Evolutionary conservation across 2,329 filamentous ascomycete species (phyloP).

Genomic region (Verticillium dahliae): DNA sequence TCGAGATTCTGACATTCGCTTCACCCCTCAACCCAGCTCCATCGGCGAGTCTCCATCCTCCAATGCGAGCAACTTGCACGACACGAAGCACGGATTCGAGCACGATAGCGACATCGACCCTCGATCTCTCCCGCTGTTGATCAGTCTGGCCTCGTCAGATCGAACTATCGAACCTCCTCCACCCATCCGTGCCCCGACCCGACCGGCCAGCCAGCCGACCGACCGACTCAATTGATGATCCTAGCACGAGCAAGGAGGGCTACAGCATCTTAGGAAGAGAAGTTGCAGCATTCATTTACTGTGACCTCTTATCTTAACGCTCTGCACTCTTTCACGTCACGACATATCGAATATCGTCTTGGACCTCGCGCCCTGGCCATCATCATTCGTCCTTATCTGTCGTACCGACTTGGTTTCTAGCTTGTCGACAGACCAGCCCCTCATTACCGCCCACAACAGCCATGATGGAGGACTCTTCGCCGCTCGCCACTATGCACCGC

Average conservation of each 20-base stretch:
- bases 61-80: slow-evolving; percentile 1
- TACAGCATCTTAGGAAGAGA: slow-evolving; percentile 8
- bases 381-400: slow-evolving; percentile 1
- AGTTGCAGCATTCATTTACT: slow-evolving; percentile 27
- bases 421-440: slow-evolving; percentile 1
- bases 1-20: not conserved
- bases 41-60: not conserved
- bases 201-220: not conserved
- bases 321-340: slow-evolving; percentile 13
- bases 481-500: slow-evolving; percentile 87
- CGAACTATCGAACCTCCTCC: not conserved
- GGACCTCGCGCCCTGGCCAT: slow-evolving; percentile 2
- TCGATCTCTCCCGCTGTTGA: not conserved
- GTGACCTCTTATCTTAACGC: slow-evolving; percentile 12
- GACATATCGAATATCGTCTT: slow-evolving; percentile 19
- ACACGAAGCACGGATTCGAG: not conserved
- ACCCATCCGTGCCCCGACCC: not conserved
- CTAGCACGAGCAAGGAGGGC: not conserved
- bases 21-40: not conserved
- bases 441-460: slow-evolving; percentile 3
- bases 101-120: not conserved
- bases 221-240: not conserved
- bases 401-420: slow-evolving; percentile 2
- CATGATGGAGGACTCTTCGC: slow-evolving; percentile 87
- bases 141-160: not conserved